Evolutionary conservation across 1,284 basidiomycete species (phyloP), one percentile per base, ranked within the genome.

Genomic region (Trametes versicolor): DNA sequence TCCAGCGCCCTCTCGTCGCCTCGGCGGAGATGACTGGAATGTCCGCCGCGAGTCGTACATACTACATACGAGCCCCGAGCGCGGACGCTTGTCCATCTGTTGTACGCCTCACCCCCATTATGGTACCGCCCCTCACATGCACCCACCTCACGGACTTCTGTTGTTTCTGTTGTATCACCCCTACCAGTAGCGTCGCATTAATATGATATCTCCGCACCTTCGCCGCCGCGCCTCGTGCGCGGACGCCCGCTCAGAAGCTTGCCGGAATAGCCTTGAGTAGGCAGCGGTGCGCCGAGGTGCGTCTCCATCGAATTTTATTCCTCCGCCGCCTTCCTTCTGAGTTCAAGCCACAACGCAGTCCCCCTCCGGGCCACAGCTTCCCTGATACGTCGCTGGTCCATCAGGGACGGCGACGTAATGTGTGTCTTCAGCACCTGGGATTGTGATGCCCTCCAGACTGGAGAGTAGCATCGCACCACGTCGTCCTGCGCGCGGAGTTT

Each of bases 161-260:
- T 54, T 37, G 21, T 23, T 60, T 45, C 58, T 54, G 50, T 60
- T 53, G 51, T 60, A 60, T 60, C 51, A 54, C 27, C 51, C 4
- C 36, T 51, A 58, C 48, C 57, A 15, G 19, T 51, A 58, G 9
- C 37, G n/a, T 58, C 25, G 8, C 25, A 39, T 7, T 58, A 51
- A 58, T 58, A 21, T 34, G 10, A 37, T 36, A 8, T 15, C 19
- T 23, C 34, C 36, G 23, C 19, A 34, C 23, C 47, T 43, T 29
- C 48, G 13, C 6, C 37, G 36, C 23, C 48, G 48, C 48, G 37
- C 48, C 48, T 17, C 5, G 32, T 17, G 19, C 34, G 48, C 36
- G 10, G n/a, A 29, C 47, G 32, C 13, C n/a, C 2, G 32, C 45
- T 58, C 47, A 37, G 47, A 58, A 58, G 48, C 19, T 15, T 49